Percentiles rank a stretch among this genome's conserved stretches.
Conservation (phyloP, 1,284 basidiomycete genomes). For the Ustilago sp. region DNA sequence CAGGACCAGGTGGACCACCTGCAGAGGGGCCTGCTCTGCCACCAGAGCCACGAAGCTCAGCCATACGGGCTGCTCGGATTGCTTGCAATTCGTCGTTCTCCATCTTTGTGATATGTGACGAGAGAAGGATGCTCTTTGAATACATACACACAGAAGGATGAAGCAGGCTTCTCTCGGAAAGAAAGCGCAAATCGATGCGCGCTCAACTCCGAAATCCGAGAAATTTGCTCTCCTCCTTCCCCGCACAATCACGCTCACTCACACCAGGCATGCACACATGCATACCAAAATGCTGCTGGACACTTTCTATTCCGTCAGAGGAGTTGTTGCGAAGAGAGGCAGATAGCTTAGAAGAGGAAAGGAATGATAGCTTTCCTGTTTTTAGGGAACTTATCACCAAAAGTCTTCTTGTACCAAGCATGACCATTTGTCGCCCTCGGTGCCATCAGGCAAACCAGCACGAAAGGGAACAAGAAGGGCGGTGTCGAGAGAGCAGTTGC, state of each 20-base stretch:
- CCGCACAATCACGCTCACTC: neutral
- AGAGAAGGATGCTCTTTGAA: constrained; percentile 14
- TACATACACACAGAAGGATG: neutral
- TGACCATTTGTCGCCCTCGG: constrained; percentile 84
- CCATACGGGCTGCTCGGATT: constrained; percentile 67
- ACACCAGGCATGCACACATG: neutral
- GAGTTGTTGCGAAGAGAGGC: neutral
- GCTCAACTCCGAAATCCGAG: constrained; percentile 8
- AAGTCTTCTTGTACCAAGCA: constrained; percentile 80
- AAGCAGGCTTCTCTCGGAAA: neutral
- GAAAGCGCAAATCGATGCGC: constrained; percentile 3
- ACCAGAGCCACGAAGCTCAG: constrained; percentile 56
- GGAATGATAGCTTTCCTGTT: constrained; percentile 78
- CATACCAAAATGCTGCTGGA: no score
- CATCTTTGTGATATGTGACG: constrained; percentile 47
- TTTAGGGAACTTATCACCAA: constrained; percentile 76
- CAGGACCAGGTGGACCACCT: constrained; percentile 19
- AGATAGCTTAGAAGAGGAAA: constrained; percentile 73
- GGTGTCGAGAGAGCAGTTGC: constrained; percentile 54
- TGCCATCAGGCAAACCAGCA: constrained; percentile 80
- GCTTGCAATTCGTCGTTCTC: constrained; percentile 69
- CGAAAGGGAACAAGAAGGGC: constrained; percentile 75
- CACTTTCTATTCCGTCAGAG: neutral
- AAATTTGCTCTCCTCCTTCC: neutral
- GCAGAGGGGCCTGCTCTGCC: constrained; percentile 23